Percentiles rank a stretch among this genome's conserved stretches.
phyloP scores from a whole-genome alignment of 2,329 filamentous ascomycete species.

The Fusarium dlaminii region DNA sequence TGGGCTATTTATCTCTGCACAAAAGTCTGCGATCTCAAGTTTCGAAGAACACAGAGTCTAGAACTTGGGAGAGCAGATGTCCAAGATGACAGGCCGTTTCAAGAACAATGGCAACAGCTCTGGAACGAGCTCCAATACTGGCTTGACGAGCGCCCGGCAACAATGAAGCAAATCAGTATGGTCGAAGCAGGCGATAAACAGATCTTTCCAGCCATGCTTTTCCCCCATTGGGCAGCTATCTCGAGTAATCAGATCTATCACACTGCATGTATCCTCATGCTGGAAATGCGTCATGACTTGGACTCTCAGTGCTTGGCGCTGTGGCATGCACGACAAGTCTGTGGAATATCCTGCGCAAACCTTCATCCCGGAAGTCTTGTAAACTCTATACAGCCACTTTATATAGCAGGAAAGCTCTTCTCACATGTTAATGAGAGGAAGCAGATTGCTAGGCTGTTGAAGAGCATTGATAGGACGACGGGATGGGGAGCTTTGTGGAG shows the following conservation, averaged over 20 bases:
- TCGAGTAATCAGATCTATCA: constrained; percentile 64
- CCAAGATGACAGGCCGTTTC: constrained; percentile 51
- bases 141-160: constrained; percentile 50
- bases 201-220: constrained; percentile 59
- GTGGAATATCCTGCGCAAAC: constrained; percentile 62
- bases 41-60: constrained; percentile 45
- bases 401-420: constrained; percentile 59
- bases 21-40: constrained; percentile 57
- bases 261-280: constrained; percentile 58
- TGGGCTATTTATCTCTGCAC: constrained; percentile 64
- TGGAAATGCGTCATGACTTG: constrained; percentile 52
- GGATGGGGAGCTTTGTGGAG: constrained; percentile 62
- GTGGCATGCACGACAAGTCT: constrained; percentile 59
- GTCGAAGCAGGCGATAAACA: constrained; percentile 34
- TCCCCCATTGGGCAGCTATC: constrained; percentile 59
- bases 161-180: constrained; percentile 46
- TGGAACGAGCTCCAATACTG: constrained; percentile 60
- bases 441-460: constrained; percentile 50
- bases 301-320: constrained; percentile 44
- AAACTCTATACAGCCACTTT: constrained; percentile 63
- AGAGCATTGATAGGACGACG: constrained; percentile 56
- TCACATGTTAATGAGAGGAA: constrained; percentile 53
- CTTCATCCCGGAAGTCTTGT: constrained; percentile 60
- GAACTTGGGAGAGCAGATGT: constrained; percentile 51
- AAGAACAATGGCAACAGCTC: constrained; percentile 53